Conservation (phyloP, 2,329 filamentous ascomycete species). For the Cercospora nicotianae region DNA sequence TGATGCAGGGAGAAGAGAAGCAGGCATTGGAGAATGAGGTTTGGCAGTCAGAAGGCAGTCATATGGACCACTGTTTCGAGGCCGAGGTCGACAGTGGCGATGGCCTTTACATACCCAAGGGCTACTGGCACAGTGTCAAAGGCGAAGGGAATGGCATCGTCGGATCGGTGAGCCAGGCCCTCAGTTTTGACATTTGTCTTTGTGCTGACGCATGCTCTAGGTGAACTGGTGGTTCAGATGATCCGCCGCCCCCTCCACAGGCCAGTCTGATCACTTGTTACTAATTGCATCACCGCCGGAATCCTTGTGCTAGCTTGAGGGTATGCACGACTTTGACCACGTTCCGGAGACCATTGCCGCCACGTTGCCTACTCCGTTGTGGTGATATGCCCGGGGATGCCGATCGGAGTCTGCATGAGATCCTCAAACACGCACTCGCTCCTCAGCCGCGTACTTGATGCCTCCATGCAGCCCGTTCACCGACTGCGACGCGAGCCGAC, state of each 20-base stretch:
- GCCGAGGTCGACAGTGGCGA: conserved; percentile 62
- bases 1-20: conserved; percentile 83
- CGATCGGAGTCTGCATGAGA: not conserved
- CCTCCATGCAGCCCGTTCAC: not conserved
- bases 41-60: conserved; percentile 54
- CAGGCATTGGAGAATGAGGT: conserved; percentile 65
- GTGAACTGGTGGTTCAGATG: conserved; percentile 80
- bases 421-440: not conserved
- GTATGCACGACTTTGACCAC: not conserved
- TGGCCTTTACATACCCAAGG: conserved; percentile 74
- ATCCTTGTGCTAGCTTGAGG: not conserved
- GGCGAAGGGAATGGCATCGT: conserved; percentile 60
- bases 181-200: not conserved
- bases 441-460: not conserved
- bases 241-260: no score
- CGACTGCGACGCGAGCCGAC: not conserved
- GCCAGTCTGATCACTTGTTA: conserved; percentile 1
- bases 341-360: not conserved
- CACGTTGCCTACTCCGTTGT: not conserved
- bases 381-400: not conserved
- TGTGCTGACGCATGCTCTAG: conserved; percentile 2
- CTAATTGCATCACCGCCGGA: not conserved
- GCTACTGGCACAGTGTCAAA: conserved; percentile 85
- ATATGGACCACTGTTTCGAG: conserved; percentile 27
- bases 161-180: conserved; percentile 53